phyloP scores from a whole-genome alignment of 306 rosid genomes.

The Lathyrus aphaca region DNA sequence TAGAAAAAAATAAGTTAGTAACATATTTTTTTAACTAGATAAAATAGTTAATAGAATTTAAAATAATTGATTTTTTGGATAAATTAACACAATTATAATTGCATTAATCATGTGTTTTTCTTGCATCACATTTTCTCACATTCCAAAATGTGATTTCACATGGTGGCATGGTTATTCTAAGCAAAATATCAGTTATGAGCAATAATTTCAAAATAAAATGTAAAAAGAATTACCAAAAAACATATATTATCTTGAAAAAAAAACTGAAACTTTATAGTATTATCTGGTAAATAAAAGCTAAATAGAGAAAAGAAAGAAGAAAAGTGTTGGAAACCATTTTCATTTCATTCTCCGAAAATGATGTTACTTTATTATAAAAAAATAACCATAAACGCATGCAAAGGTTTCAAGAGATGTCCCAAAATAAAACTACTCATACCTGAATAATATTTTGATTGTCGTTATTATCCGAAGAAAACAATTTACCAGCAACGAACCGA shows the following conservation, averaged over 20 bases:
- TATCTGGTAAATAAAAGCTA: background rate
- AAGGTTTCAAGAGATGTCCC: background rate
- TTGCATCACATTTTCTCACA: background rate
- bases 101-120: background rate
- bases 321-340: background rate
- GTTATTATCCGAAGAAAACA: conserved; percentile 35
- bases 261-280: background rate
- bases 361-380: background rate
- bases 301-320: background rate
- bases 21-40: too few relatives aligned
- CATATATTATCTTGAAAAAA: background rate
- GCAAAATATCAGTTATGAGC: background rate
- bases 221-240: background rate
- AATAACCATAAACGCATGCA: conserved; percentile 33
- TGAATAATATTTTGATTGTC: conserved; percentile 43
- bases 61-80: background rate
- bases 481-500: conserved; percentile 39
- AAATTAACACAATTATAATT: background rate
- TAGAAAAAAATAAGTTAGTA: background rate
- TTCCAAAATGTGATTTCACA: background rate
- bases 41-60: too few relatives aligned
- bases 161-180: too few relatives aligned
- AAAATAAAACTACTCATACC: conserved; percentile 35
- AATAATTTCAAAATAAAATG: conserved; percentile 17
- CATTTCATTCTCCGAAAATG: background rate